Evolutionary conservation across 176 grass and related monocot genomes (phyloP).

Genomic region (Dactylis glomerata): DNA sequence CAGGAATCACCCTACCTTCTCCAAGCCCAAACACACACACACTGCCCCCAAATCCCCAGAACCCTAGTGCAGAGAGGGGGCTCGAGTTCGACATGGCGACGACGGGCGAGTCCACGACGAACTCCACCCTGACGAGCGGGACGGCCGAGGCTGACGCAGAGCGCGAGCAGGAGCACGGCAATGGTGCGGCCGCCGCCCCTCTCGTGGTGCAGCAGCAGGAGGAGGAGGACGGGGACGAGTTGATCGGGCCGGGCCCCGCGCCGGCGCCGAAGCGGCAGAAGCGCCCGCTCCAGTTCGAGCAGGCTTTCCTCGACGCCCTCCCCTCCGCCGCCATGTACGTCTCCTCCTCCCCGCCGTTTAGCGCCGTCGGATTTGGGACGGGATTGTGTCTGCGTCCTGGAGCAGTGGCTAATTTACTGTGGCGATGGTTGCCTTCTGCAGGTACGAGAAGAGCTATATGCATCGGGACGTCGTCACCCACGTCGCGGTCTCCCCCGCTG

Average conservation of each 20-base stretch:
- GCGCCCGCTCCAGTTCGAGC: constrained; percentile 95
- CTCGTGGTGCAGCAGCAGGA: constrained; percentile 21
- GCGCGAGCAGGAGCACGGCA: constrained; percentile 30
- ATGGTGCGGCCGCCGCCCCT: constrained; percentile 14
- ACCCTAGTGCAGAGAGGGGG: constrained; percentile 39
- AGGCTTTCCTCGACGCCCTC: constrained; percentile 86
- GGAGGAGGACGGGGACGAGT: constrained; percentile 39
- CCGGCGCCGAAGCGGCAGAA: constrained; percentile 54
- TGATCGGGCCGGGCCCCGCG: constrained; percentile 69
- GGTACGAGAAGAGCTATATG: constrained; percentile 99
- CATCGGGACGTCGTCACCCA: constrained; percentile 95
- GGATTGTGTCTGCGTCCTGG: neutral
- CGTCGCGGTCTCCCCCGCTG: constrained; percentile 65
- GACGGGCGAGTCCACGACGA: constrained; percentile 20
- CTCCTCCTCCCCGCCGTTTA: constrained; percentile 2
- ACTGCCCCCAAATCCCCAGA: constrained; percentile 25
- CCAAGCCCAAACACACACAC: neutral
- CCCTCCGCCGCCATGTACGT: constrained; percentile 81
- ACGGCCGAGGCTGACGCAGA: constrained; percentile 19
- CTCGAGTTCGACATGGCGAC: constrained; percentile 29
- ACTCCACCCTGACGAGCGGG: constrained; percentile 24
- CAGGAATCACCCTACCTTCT: neutral
- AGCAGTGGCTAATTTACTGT: neutral
- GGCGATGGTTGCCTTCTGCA: constrained; percentile 18
- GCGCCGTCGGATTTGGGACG: neutral